A percentile compares a stretch with the other conserved stretches of the same genome.
Conservation (phyloP, 306 rosid genomes). For the Abrus pulchellus region DNA sequence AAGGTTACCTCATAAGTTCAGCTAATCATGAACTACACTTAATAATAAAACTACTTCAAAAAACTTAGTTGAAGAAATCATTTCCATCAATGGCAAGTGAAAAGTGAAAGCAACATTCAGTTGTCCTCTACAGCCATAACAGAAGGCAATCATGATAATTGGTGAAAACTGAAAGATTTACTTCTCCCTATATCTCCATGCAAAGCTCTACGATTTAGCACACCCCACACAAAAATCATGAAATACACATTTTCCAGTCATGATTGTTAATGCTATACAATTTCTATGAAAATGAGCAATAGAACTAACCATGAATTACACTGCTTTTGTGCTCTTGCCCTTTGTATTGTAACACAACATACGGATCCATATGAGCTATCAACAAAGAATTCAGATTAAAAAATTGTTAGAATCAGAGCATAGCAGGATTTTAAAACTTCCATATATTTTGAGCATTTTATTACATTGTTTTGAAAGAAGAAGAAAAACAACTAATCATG, state of each 20-base stretch:
- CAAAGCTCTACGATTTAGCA: not conserved
- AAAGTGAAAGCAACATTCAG: not conserved
- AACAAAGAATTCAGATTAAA: conserved; percentile 18
- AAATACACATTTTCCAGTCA: conserved; percentile 1
- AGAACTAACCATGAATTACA: conserved; percentile 69
- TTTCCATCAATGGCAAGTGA: not conserved
- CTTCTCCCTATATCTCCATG: not conserved
- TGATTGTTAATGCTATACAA: conserved; percentile 5
- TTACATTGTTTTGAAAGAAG: not conserved
- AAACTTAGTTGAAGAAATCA: conserved; percentile 2
- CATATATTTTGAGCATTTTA: conserved; percentile 11
- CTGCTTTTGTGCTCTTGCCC: conserved; percentile 80
- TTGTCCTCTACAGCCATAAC: not conserved
- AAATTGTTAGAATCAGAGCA: conserved; percentile 24
- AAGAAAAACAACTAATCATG: not conserved
- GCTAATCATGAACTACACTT: conserved; percentile 16
- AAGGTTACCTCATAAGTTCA: not conserved
- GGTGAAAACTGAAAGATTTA: conserved; percentile 11
- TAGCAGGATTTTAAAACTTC: not conserved
- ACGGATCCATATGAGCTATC: conserved; percentile 81
- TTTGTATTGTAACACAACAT: conserved; percentile 79
- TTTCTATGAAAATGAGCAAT: not conserved
- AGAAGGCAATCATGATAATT: conserved; percentile 17
- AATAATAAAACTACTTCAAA: not conserved
- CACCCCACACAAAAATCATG: not conserved